Conservation (phyloP, 805 yeast genomes). For the Hanseniaspora thailandica region DNA sequence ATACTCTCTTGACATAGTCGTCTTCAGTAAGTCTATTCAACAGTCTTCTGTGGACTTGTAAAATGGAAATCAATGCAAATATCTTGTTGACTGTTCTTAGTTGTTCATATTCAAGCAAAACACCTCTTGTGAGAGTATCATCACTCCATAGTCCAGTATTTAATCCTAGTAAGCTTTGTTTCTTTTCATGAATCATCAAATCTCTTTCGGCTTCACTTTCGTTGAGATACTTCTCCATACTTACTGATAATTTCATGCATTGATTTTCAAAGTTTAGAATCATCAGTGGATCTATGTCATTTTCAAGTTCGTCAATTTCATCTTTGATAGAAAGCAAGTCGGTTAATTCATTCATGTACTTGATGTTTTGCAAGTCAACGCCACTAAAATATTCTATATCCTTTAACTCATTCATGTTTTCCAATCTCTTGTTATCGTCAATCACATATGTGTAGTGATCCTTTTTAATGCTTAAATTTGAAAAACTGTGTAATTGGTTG, state of each 20-base stretch:
- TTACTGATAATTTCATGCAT: background rate
- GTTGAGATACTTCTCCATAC: background rate
- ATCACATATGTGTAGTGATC: background rate
- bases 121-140: background rate
- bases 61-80: constrained; percentile 12
- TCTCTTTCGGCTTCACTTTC: constrained; percentile 14
- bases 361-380: constrained; percentile 8
- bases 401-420: background rate
- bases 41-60: constrained; percentile 12
- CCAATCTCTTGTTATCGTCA: background rate
- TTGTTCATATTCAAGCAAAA: background rate
- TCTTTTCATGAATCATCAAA: constrained; percentile 1
- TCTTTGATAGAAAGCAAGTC: background rate
- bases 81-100: constrained; percentile 13
- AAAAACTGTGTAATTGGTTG: background rate
- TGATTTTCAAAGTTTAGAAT: constrained; percentile 3
- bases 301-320: background rate
- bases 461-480: background rate
- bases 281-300: background rate
- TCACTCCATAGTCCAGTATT: background rate
- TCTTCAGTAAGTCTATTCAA: background rate
- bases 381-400: constrained; percentile 16
- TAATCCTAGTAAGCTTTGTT: background rate
- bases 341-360: constrained; percentile 9
- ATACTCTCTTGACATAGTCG: background rate